phyloP scores from a whole-genome alignment of 2,329 filamentous ascomycete genomes.

The Amauroascus verrucosus region DNA sequence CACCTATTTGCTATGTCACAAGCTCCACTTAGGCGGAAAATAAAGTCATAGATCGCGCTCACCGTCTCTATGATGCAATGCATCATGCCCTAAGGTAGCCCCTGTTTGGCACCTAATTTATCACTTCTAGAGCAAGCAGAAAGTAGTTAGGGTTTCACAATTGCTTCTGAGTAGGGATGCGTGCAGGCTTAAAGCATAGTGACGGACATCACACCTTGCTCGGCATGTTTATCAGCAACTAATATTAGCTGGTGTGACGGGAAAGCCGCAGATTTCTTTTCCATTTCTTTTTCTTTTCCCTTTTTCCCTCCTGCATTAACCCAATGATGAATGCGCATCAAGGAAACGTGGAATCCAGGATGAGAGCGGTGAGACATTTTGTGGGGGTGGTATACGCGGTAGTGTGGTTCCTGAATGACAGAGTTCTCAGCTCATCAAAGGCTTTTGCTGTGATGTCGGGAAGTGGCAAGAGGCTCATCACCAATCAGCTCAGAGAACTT shows the following conservation, averaged over 20 bases:
- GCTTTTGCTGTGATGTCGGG: background rate
- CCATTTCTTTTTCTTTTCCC: no score
- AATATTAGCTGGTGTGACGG: background rate
- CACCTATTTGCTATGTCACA: background rate
- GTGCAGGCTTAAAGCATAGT: background rate
- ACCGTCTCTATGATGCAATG: constrained; percentile 11
- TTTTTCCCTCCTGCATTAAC: background rate
- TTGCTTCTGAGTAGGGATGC: background rate
- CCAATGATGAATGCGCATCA: background rate
- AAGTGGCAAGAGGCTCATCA: background rate
- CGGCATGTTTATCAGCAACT: background rate
- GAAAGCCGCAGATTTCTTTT: background rate
- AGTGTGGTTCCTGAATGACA: background rate
- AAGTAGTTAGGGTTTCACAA: background rate
- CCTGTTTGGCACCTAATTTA: background rate
- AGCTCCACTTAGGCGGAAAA: background rate
- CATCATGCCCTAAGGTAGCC: background rate
- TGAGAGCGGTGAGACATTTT: background rate
- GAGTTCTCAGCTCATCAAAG: background rate
- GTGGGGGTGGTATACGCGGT: background rate
- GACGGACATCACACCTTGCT: background rate
- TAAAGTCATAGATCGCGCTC: background rate
- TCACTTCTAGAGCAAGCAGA: background rate
- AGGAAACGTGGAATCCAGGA: constrained; percentile 9
- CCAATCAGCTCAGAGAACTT: constrained; percentile 1